A percentile compares a stretch with the other conserved stretches of the same genome.
Evolutionary conservation across 768 basidiomycete species (phyloP).

Genomic region (Rhodotorula sphaerocarpa): DNA sequence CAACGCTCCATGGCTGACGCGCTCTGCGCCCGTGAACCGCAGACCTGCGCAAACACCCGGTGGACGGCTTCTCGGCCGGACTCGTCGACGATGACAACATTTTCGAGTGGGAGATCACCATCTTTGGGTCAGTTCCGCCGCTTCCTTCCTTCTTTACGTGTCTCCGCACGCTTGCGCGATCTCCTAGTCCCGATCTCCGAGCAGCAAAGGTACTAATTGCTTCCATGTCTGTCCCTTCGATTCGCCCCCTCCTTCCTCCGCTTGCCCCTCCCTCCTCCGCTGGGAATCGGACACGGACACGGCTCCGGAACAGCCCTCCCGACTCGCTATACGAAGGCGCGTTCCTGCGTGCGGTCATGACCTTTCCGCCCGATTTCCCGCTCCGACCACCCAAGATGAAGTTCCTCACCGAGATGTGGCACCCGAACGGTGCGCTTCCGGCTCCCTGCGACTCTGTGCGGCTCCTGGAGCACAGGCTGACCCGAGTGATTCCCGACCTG

Average conservation of each 20-base stretch:
- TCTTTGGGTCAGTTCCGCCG: slow-evolving; percentile 33
- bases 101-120: slow-evolving; percentile 71
- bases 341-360: slow-evolving; percentile 81
- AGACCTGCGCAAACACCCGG: slow-evolving; percentile 86
- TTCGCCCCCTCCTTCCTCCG: too few species aligned
- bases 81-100: slow-evolving; percentile 90
- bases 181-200: too few species aligned
- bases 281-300: too few species aligned
- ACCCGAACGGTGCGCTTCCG: slow-evolving; percentile 45
- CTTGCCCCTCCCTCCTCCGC: too few species aligned
- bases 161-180: too few species aligned
- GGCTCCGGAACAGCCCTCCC: slow-evolving; percentile 78
- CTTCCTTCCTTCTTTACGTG: too few species aligned
- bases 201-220: too few species aligned
- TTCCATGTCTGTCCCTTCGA: too few species aligned
- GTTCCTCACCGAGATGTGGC: slow-evolving; percentile 49
- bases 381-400: slow-evolving; percentile 84
- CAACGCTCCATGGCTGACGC: too few species aligned
- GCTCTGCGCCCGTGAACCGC: not conserved
- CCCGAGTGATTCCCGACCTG: too few species aligned
- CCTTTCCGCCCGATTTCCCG: slow-evolving; percentile 82
- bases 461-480: not conserved
- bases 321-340: slow-evolving; percentile 96
- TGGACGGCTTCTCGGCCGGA: slow-evolving; percentile 96
- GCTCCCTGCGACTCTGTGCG: not conserved